Conservation (phyloP, 768 basidiomycete species). For the Lepiota venenata region DNA sequence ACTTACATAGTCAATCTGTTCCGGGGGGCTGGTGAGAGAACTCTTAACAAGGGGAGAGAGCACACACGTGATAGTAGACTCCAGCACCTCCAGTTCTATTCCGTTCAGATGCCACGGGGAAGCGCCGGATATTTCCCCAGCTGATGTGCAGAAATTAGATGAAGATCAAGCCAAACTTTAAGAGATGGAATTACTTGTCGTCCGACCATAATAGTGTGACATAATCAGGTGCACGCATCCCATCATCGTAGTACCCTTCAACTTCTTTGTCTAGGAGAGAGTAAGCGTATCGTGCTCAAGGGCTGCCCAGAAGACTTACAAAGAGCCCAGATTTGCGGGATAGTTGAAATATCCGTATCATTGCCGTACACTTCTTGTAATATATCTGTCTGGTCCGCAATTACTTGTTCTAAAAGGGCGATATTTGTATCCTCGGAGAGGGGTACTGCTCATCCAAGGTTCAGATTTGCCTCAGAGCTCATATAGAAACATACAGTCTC, state of each 20-base stretch:
- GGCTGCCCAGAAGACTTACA: conserved; percentile 31
- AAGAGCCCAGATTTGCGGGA: conserved; percentile 67
- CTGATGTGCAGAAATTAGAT: conserved; percentile 22
- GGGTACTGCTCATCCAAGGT: conserved; percentile 34
- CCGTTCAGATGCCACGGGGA: conserved; percentile 48
- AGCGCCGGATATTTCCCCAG: conserved; percentile 70
- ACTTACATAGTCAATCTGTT: conserved; percentile 45
- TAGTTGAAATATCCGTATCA: conserved; percentile 38
- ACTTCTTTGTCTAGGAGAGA: conserved; percentile 49
- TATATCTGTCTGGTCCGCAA: conserved; percentile 60
- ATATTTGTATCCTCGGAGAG: conserved; percentile 50
- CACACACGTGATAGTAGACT: conserved; percentile 61
- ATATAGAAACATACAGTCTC: conserved; percentile 37
- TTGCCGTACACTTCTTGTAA: conserved; percentile 47
- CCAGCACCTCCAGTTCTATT: conserved; percentile 67
- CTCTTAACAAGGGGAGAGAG: not conserved
- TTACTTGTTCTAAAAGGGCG: conserved; percentile 48
- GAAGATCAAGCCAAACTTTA: not conserved
- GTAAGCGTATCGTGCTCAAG: not conserved
- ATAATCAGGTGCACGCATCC: conserved; percentile 60
- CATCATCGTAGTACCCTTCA: conserved; percentile 61
- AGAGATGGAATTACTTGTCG: conserved; percentile 48
- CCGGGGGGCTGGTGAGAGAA: conserved; percentile 1
- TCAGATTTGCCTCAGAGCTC: not conserved
- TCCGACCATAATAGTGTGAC: conserved; percentile 69